Evolutionary conservation across 1,284 basidiomycete species (phyloP).

Genomic region (Moesziomyces parantarcticus): DNA sequence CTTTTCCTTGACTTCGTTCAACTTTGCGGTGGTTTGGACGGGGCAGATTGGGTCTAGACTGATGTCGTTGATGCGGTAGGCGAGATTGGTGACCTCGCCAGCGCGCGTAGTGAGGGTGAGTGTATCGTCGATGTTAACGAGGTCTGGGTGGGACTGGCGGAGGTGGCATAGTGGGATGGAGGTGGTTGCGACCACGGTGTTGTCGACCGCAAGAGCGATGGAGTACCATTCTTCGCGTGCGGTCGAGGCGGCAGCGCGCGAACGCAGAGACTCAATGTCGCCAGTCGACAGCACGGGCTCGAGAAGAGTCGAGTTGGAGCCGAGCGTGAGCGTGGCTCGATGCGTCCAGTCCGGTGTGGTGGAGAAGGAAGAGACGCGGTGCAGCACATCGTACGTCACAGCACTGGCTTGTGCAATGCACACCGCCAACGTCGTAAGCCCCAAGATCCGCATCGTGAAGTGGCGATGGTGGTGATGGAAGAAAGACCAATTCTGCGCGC

Average conservation of each 20-base stretch:
- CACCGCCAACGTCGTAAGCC: neutral
- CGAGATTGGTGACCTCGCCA: neutral
- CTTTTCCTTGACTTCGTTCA: neutral
- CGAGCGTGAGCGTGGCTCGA: conserved; percentile 10
- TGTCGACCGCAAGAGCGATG: neutral
- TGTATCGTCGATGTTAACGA: conserved; percentile 24
- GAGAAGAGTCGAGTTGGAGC: neutral
- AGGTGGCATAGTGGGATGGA: conserved; percentile 26
- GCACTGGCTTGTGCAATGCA: neutral
- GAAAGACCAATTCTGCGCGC: no score
- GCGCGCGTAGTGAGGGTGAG: conserved; percentile 6
- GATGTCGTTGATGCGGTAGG: conserved; percentile 33
- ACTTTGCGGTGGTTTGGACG: neutral
- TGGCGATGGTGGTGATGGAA: no score
- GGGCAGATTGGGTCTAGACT: conserved; percentile 20
- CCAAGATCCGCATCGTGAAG: neutral
- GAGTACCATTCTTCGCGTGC: neutral
- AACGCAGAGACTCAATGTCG: neutral
- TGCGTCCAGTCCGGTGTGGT: conserved; percentile 12
- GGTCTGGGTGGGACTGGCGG: conserved; percentile 12
- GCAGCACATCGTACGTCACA: conserved; percentile 22
- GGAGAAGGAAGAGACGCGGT: conserved; percentile 15
- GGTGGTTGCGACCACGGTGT: neutral
- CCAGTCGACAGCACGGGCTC: neutral
- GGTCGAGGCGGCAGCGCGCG: no score